These are phyloP conservation scores for Pisolithus marmoratus DNA, from an alignment of 768 basidiomycete species.

Conservation along the genomic window DNA sequence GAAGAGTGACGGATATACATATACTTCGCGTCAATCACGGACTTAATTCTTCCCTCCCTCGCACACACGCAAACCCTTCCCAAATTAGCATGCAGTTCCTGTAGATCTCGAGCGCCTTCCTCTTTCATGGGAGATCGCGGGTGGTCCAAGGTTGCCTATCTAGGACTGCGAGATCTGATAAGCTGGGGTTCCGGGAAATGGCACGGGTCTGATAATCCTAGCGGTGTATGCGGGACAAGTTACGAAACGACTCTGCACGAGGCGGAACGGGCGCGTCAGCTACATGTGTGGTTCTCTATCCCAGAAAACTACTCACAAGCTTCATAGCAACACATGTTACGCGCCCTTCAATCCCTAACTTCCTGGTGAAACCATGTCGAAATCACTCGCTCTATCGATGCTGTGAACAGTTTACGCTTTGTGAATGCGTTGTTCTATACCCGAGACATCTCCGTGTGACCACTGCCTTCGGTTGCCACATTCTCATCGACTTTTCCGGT, in stretches of 20 bases:
- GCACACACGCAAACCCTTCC: slow-evolving; percentile 60
- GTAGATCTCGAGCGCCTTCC: slow-evolving; percentile 56
- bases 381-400: slow-evolving; percentile 75
- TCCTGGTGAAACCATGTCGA: slow-evolving; percentile 46
- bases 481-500: slow-evolving; percentile 77
- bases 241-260: slow-evolving; percentile 52
- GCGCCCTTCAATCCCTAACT: slow-evolving; percentile 30
- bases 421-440: slow-evolving; percentile 33
- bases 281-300: not conserved
- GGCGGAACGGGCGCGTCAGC: slow-evolving; percentile 33
- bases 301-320: slow-evolving; percentile 43
- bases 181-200: slow-evolving; percentile 67
- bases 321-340: slow-evolving; percentile 86
- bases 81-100: slow-evolving; percentile 57
- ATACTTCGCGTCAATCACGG: slow-evolving; percentile 86
- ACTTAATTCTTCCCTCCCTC: slow-evolving; percentile 51
- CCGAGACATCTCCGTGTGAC: slow-evolving; percentile 6
- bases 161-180: slow-evolving; percentile 55
- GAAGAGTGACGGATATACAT: slow-evolving; percentile 38
- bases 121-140: slow-evolving; percentile 32
- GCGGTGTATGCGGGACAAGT: too few relatives aligned
- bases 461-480: slow-evolving; percentile 34
- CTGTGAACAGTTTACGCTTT: slow-evolving; percentile 63
- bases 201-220: too few relatives aligned
- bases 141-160: slow-evolving; percentile 9